Percentiles rank a stretch among this genome's conserved stretches.
Evolutionary conservation across 2,329 filamentous ascomycete species (phyloP).

Genomic region (Lachnellula subtilissima): DNA sequence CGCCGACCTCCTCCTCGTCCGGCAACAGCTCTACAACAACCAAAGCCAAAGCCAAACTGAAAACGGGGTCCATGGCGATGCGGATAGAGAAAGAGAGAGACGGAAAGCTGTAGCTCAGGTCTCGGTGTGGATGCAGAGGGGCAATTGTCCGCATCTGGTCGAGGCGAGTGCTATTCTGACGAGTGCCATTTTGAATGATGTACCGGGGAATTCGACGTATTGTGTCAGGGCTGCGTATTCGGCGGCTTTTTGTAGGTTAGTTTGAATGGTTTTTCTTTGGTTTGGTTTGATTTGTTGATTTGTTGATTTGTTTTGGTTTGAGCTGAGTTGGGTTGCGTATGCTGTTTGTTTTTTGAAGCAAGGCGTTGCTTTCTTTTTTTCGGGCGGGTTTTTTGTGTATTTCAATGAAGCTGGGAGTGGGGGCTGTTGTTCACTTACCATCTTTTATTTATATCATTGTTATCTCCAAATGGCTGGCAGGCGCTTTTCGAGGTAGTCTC

Average conservation of each 20-base stretch:
- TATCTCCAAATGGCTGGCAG: too few species aligned
- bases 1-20: constrained; percentile 60
- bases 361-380: too few species aligned
- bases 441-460: too few species aligned
- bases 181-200: constrained; percentile 64
- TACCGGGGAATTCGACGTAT: constrained; percentile 38
- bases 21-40: constrained; percentile 55
- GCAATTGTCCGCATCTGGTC: constrained; percentile 71
- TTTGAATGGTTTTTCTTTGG: constrained; percentile 17
- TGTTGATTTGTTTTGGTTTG: background rate
- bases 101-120: constrained; percentile 52
- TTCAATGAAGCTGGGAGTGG: too few species aligned
- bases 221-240: constrained; percentile 66
- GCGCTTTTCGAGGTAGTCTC: too few species aligned
- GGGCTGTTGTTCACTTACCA: too few species aligned
- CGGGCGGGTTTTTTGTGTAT: too few species aligned
- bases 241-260: constrained; percentile 68
- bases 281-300: background rate
- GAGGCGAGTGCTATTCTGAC: constrained; percentile 72
- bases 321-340: background rate
- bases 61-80: constrained; percentile 20
- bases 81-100: constrained; percentile 27
- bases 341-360: background rate
- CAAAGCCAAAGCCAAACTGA: background rate
- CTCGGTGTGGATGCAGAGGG: constrained; percentile 65